Base-by-base conservation (phyloP, 2,329 filamentous ascomycete species). In the Leptographium wingfieldii region DNA sequence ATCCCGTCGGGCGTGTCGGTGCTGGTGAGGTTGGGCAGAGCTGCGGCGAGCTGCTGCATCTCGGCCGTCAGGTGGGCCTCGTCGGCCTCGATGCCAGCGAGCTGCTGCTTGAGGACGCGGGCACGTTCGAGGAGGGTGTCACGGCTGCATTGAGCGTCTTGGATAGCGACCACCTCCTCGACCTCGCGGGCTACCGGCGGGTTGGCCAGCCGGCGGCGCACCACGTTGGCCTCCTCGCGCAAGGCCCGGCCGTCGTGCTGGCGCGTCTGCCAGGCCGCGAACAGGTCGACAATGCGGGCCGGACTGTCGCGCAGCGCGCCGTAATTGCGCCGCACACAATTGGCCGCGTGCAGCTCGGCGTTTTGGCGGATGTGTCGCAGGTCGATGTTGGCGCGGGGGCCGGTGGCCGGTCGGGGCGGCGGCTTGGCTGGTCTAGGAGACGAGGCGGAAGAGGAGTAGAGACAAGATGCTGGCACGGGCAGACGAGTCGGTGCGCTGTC, bases 281-380 rank as follows among this genome's bases (percentile, higher is more conserved):
- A 80, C 10, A 87, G 73, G 10, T 70, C 70, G 58, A 75, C 73
- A 66, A 88, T 87, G 59, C 74, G 78, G 10, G 73, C 70, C 0
- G 85, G 82, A 66, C 84, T 77, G 16, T 72, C 67, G 46, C 80
- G 75, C 64, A 82, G 80, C 31, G 71, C 66, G 61, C 70, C 78
- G 74, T 96, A 96, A 71, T 96, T 96, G 66, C 94, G 85, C 65
- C 91, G 86, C 62, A 87, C 71, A 73, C 90, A 95, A 69, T 95
- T 97, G 65, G 86, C 78, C 66, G 87, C 81, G 76, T 96, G 88
- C 19, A 95, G 79, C 16, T 86, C 82, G 19, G 88, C 83, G 72
- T 95, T 88, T 68, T 90, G 82, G 61, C 92, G 91, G 71, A 99
- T 96, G 74, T 94, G 87, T 71, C 90, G 92, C 69, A 95, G 80